Evolutionary conservation across 306 rosid genomes (phyloP), one percentile per base, ranked within the genome.

Genomic region (Fagus sylvatica): DNA sequence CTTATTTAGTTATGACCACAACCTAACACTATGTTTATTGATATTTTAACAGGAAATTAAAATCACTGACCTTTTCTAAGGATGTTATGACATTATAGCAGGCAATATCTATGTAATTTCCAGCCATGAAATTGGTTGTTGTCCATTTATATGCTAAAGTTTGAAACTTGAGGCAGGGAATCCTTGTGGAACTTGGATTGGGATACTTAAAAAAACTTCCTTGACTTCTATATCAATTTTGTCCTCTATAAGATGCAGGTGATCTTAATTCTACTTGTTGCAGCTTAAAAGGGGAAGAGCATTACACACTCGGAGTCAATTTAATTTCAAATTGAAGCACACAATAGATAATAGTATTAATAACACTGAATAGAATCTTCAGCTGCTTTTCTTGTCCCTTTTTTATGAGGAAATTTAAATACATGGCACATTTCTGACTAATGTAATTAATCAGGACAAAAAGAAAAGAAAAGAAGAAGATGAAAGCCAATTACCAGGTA

Each of bases 401-500:
- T 56, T 56, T 3, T 15, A 9, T n/a, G 15, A 9, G 33, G 7
- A 56, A 22, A 56, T 33, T 56, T 56, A 56, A 43, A 43, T 2
- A 43, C 30, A 22, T 56, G 19, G 33, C 30, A 56, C 15, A 56
- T 22, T 19, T 19, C 0, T n/a, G 15, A 22, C 13, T n/a, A n/a
- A 19, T 19, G 10, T 22, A 59, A 32, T 59, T 11, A 59, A 30
- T 59, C 16, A 28, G 39, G 39, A 30, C 16, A 43, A 43, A 9
- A 43, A 43, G 3, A 4, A 11, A 4, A n/a, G n/a, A n/a, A n/a
- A n/a, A n/a, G n/a, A n/a, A n/a, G n/a, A 28, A 59, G 30, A 34
- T 59, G 16, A 59, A 30, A 59, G 3, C 37, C 3, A 75, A 49
- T 80, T 41, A 80, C 89, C 86, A 3, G 91, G 91, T 16, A 85